These are phyloP conservation scores for Sclerotinia glacialis DNA, from an alignment of 2,329 filamentous ascomycete species.

Conservation along the genomic window DNA sequence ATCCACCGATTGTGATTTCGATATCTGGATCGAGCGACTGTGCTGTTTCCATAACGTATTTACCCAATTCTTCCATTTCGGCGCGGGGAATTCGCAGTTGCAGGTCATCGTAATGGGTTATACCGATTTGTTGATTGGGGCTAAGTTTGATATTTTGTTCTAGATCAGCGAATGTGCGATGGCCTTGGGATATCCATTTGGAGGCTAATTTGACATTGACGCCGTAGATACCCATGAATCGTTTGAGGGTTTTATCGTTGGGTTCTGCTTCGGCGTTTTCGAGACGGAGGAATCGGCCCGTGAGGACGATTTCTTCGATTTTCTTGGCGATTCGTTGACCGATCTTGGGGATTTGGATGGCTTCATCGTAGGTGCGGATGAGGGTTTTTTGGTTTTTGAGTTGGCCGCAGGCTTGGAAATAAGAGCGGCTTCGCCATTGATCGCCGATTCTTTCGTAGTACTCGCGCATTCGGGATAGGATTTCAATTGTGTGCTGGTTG, in stretches of 20 bases:
- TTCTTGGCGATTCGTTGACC: conserved; percentile 74
- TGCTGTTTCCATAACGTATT: conserved; percentile 59
- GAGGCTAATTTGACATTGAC: conserved; percentile 68
- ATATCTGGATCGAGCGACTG: conserved; percentile 59
- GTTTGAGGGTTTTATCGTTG: conserved; percentile 59
- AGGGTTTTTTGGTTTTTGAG: conserved; percentile 63
- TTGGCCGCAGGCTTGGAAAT: conserved; percentile 73
- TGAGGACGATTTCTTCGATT: conserved; percentile 84
- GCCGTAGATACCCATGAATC: conserved; percentile 77
- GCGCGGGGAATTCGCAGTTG: conserved; percentile 71
- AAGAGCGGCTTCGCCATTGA: conserved; percentile 71
- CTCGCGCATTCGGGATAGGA: conserved; percentile 74
- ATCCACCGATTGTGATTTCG: conserved; percentile 74
- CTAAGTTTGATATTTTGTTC: conserved; percentile 59
- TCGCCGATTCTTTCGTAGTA: conserved; percentile 76
- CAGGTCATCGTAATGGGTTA: conserved; percentile 79
- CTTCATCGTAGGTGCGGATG: conserved; percentile 68
- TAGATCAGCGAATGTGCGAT: conserved; percentile 72
- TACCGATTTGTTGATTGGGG: conserved; percentile 67
- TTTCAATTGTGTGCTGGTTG: conserved; percentile 71
- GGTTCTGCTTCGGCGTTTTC: conserved; percentile 68
- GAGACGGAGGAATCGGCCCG: conserved; percentile 66
- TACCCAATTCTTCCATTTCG: conserved; percentile 70
- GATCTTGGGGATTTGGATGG: conserved; percentile 63
- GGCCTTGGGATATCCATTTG: conserved; percentile 73